These are phyloP conservation scores for Lentinula raphanica DNA, from an alignment of 768 basidiomycete species.

Conservation along the genomic window DNA sequence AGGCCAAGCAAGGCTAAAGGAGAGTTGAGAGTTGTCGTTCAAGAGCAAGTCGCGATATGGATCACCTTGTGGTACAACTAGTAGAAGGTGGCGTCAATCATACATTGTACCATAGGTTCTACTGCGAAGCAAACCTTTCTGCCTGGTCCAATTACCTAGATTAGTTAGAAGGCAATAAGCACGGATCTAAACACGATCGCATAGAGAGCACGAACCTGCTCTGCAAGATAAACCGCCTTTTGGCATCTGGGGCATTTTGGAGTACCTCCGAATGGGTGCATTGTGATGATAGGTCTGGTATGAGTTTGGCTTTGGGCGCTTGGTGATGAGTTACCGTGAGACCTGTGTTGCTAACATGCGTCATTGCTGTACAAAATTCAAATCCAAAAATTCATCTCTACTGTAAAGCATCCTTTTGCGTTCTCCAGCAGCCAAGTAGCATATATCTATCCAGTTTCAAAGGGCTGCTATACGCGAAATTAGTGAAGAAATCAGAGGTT, in stretches of 20 bases:
- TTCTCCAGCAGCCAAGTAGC: too few species aligned
- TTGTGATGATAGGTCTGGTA: slow-evolving; percentile 22
- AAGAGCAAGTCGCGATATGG: slow-evolving; percentile 3
- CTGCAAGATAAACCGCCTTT: slow-evolving; percentile 81
- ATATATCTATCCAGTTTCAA: too few species aligned
- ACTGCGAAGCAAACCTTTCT: slow-evolving; percentile 55
- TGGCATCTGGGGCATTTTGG: slow-evolving; percentile 69
- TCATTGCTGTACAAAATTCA: too few species aligned
- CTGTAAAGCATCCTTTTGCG: too few species aligned
- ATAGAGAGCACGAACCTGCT: slow-evolving; percentile 54
- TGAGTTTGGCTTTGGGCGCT: neutral
- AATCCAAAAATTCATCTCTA: too few species aligned
- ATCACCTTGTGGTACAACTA: slow-evolving; percentile 78
- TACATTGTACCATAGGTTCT: neutral
- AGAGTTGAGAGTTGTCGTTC: neutral
- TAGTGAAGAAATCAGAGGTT: too few species aligned
- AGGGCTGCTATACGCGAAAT: too few species aligned
- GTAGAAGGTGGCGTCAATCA: slow-evolving; percentile 1
- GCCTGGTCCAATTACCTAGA: slow-evolving; percentile 78
- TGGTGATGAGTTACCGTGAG: too few species aligned
- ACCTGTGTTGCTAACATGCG: neutral
- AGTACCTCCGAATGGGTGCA: slow-evolving; percentile 72
- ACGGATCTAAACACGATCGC: neutral
- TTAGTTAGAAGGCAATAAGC: slow-evolving; percentile 8
- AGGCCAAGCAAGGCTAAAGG: slow-evolving; percentile 70